Evolutionary conservation across 2,329 filamentous ascomycete genomes (phyloP).

Genomic region (Exophiala bonariae): DNA sequence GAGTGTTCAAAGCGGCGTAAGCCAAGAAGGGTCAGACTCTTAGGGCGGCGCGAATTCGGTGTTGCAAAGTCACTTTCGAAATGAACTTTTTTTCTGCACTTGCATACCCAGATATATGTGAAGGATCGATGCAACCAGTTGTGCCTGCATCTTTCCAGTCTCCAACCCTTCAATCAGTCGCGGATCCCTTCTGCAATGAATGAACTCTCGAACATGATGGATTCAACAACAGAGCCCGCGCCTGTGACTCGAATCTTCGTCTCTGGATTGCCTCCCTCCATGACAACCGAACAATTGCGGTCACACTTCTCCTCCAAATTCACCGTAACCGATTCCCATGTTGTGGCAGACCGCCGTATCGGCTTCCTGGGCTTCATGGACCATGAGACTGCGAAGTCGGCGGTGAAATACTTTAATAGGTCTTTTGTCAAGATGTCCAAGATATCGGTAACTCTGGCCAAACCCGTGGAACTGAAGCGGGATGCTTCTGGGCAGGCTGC

Average conservation of each 20-base stretch:
- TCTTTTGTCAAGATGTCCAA: slow-evolving; percentile 95
- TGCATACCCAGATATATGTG: too few species aligned
- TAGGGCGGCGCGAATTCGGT: too few species aligned
- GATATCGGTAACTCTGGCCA: slow-evolving; percentile 84
- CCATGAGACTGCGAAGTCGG: slow-evolving; percentile 73
- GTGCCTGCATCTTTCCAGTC: too few species aligned
- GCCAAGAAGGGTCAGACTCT: too few species aligned
- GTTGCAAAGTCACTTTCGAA: too few species aligned
- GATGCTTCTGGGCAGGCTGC: slow-evolving; percentile 18
- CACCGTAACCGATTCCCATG: slow-evolving; percentile 85
- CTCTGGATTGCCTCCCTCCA: slow-evolving; percentile 75
- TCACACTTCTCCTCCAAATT: slow-evolving; percentile 82
- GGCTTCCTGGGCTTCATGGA: slow-evolving; percentile 94
- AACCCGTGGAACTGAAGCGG: slow-evolving; percentile 61
- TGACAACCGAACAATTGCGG: slow-evolving; percentile 80
- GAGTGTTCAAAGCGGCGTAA: too few species aligned
- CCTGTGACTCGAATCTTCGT: slow-evolving; percentile 66
- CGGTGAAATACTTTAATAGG: slow-evolving; percentile 93
- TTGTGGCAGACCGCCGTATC: slow-evolving; percentile 85
- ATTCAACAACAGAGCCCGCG: background rate
- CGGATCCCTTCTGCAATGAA: too few species aligned
- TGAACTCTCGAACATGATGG: too few species aligned
- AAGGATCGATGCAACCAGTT: too few species aligned
- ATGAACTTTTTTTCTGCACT: too few species aligned
- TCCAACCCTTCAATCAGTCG: too few species aligned